A percentile compares a stretch with the other conserved stretches of the same genome.
Conservation (phyloP, 2,329 filamentous ascomycete species). For the Epichloe aotearoae region DNA sequence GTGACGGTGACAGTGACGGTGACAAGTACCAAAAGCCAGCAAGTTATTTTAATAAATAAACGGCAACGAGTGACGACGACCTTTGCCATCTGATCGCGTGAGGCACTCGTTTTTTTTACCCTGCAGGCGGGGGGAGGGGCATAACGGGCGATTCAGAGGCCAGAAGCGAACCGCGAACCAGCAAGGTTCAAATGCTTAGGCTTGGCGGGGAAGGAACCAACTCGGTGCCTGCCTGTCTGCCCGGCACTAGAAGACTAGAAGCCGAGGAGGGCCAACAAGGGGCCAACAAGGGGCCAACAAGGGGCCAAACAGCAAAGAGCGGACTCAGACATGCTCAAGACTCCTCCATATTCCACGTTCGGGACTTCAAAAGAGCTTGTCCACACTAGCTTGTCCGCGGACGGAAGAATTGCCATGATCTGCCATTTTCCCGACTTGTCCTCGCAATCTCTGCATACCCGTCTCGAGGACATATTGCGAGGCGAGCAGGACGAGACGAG, state of each 20-base stretch:
- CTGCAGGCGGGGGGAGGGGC: not conserved
- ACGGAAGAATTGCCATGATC: too few relatives aligned
- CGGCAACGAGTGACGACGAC: not conserved
- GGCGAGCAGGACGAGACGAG: too few relatives aligned
- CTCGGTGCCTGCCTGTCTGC: not conserved
- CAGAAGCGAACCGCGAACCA: not conserved
- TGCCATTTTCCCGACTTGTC: too few relatives aligned
- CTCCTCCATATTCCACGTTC: too few relatives aligned
- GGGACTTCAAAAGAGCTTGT: not conserved
- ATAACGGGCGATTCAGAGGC: not conserved
- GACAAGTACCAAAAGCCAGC: not conserved
- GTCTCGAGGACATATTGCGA: too few relatives aligned
- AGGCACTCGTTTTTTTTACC: slow-evolving; percentile 3
- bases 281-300: too few relatives aligned
- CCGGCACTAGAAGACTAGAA: not conserved
- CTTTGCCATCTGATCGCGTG: slow-evolving; percentile 5
- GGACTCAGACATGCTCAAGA: too few relatives aligned
- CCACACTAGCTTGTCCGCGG: too few relatives aligned
- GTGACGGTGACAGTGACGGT: not conserved
- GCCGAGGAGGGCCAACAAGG: too few relatives aligned
- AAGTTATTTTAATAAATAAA: too few relatives aligned
- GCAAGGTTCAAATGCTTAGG: not conserved
- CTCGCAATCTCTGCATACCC: too few relatives aligned
- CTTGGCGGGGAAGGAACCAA: not conserved
- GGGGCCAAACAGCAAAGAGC: too few relatives aligned